Base-by-base conservation (phyloP, 169 alveolate species). In the Amoebophrya sp. region DNA sequence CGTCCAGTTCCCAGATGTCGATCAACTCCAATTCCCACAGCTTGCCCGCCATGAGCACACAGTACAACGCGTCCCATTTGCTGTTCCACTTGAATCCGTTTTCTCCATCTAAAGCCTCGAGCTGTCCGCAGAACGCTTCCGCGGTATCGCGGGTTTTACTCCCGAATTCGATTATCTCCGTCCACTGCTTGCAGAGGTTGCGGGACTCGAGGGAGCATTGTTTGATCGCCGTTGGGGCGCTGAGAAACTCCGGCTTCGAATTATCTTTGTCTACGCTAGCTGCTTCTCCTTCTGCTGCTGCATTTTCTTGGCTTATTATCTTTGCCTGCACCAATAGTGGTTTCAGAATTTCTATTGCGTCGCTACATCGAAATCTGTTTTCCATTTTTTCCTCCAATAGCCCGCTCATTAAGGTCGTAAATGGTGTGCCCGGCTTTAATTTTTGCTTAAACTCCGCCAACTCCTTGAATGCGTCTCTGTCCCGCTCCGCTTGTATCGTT, bases 1-100 rank as follows among this genome's bases (percentile, higher is more conserved):
- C 83, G 83, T 66, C 83, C 35, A 66, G 35, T 7, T 66, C 83
- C 83, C 83, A 66, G 29, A 66, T 66, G 83, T 66, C 83, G 39
- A 7, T 1, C 32, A 66, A 3, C 35, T 66, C 83, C 10, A n/a
- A 1, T 25, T 66, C 83, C 83, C 83, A 66, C 83, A 66, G 39
- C 35, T 66, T 66, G 0, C 32, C 83, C 35, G 83, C 83, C 32
- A 66, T 18, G 32, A 66, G 35, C 38, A 66, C 83, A 0, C 1
- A 25, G 83, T 66, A 66, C 35, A 66, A 25, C 29, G 10, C 29
- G 10, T 66, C 83, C 35, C 12, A 66, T 1, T 25, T 66, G 83
- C 10, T 1, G n/a, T n/a, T n/a, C 35, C 7, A 7, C 35, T 66
- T 7, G 32, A 66, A 2, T 7, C 83, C 32, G 10, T 66, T 18